These are phyloP conservation scores for Tilletia caries DNA, from an alignment of 1,284 basidiomycete species.

Conservation along the genomic window DNA sequence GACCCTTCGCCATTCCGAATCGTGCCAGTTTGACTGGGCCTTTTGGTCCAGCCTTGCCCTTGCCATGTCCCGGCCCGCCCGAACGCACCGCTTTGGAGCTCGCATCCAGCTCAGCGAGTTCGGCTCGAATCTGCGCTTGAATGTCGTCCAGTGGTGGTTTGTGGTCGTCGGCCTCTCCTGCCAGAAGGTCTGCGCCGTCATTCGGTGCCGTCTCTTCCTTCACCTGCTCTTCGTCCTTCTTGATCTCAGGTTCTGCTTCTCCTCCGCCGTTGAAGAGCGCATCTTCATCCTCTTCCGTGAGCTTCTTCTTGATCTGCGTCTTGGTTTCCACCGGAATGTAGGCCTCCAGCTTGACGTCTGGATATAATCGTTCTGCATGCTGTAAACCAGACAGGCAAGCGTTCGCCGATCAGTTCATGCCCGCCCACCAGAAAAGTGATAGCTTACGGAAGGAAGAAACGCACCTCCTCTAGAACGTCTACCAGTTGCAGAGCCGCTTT, in stretches of 20 bases:
- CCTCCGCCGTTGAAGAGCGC: not conserved
- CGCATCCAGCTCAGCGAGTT: slow-evolving; percentile 29
- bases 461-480: slow-evolving; percentile 40
- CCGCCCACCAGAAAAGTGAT: no score
- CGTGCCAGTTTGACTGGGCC: not conserved
- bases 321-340: slow-evolving; percentile 6
- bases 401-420: not conserved
- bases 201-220: not conserved
- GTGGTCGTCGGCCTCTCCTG: not conserved
- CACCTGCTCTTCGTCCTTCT: not conserved
- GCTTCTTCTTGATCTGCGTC: not conserved
- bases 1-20: not conserved
- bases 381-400: not conserved
- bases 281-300: slow-evolving; percentile 7
- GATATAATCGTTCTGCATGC: slow-evolving; percentile 31
- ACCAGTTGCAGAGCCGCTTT: slow-evolving; percentile 46
- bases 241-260: not conserved
- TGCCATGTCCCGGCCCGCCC: not conserved
- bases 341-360: slow-evolving; percentile 25
- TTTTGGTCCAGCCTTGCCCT: not conserved
- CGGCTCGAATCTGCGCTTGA: slow-evolving; percentile 42
- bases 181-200: not conserved
- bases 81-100: not conserved
- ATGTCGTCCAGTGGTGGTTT: slow-evolving; percentile 26
- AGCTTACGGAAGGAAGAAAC: not conserved